Evolutionary conservation across 768 basidiomycete genomes (phyloP).

Genomic region (Mycena leptocephala): DNA sequence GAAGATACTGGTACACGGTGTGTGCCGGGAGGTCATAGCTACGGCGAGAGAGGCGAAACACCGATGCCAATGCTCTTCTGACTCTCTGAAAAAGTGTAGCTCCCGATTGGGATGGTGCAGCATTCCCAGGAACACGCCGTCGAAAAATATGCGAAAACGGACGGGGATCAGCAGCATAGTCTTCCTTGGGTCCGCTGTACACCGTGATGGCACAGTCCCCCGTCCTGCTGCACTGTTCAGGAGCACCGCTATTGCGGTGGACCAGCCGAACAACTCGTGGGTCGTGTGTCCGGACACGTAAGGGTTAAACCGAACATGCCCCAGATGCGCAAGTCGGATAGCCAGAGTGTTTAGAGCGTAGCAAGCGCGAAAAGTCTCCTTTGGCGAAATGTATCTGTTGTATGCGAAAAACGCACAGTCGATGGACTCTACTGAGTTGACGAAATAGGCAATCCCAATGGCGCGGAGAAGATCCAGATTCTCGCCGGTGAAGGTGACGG

Average conservation of each 20-base stretch:
- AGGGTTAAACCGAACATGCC: background rate
- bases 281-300: background rate
- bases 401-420: background rate
- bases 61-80: background rate
- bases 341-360: background rate
- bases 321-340: background rate
- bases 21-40: background rate
- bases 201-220: background rate
- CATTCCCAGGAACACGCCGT: background rate
- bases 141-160: slow-evolving; percentile 1
- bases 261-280: background rate
- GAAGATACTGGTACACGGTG: too few species aligned
- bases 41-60: background rate
- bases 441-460: background rate
- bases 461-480: background rate
- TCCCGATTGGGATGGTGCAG: background rate
- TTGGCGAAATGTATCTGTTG: background rate
- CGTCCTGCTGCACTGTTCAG: background rate
- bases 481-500: background rate
- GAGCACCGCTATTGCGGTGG: background rate
- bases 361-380: background rate
- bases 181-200: background rate
- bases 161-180: background rate
- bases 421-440: background rate
- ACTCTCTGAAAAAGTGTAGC: background rate